These are phyloP conservation scores for Neobulgaria alba DNA, from an alignment of 2,329 filamentous ascomycete genomes.

Conservation along the genomic window DNA sequence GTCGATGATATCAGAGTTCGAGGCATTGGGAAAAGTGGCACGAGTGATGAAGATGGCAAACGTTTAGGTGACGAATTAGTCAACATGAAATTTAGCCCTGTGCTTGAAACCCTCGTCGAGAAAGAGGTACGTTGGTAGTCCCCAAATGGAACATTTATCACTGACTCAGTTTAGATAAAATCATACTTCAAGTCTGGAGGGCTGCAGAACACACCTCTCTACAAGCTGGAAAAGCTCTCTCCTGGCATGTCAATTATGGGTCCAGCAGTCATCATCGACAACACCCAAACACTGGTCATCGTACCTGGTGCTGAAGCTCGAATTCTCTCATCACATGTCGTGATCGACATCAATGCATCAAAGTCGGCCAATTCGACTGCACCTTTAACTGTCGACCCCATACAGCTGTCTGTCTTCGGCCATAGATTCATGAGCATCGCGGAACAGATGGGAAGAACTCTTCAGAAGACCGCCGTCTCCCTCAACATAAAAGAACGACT, in stretches of 20 bases:
- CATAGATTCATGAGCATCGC: slow-evolving; percentile 79
- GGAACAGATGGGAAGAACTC: slow-evolving; percentile 69
- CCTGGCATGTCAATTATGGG: slow-evolving; percentile 67
- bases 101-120: too few species aligned
- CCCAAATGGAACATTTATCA: too few species aligned
- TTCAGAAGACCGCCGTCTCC: slow-evolving; percentile 70
- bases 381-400: slow-evolving; percentile 55
- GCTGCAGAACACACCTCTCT: slow-evolving; percentile 58
- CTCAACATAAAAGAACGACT: slow-evolving; percentile 75
- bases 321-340: slow-evolving; percentile 62
- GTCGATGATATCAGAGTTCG: slow-evolving; percentile 80
- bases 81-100: slow-evolving; percentile 54
- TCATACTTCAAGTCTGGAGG: slow-evolving; percentile 29
- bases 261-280: slow-evolving; percentile 77
- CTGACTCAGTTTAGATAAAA: too few species aligned
- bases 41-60: slow-evolving; percentile 66
- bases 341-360: slow-evolving; percentile 52
- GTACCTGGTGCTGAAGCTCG: slow-evolving; percentile 67
- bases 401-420: slow-evolving; percentile 67
- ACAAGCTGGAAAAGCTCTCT: slow-evolving; percentile 63
- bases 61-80: slow-evolving; percentile 79
- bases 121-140: too few species aligned
- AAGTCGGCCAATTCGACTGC: slow-evolving; percentile 23
- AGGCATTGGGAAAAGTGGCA: slow-evolving; percentile 68
- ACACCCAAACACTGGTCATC: slow-evolving; percentile 84